Base-by-base conservation (phyloP, 2,329 filamentous ascomycete species). In the Ophiocordyceps camponoti-leonardi region DNA sequence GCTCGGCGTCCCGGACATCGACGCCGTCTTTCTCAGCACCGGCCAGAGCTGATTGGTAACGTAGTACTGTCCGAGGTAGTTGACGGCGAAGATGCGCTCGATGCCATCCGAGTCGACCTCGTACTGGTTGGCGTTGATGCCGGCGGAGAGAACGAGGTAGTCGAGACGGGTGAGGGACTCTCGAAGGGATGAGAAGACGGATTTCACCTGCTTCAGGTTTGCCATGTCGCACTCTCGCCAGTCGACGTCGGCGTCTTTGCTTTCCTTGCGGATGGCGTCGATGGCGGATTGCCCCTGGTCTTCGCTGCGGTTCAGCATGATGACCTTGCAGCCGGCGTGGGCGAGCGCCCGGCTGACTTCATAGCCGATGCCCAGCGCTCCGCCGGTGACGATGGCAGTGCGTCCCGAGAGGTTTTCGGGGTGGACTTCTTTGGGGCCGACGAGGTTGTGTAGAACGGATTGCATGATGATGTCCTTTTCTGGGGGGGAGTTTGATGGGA, bases 41-140 rank as follows among this genome's bases (percentile, higher is more conserved):
- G 66, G 65, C 55, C 63, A 69, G 1, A 69, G 57, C 40, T 60
- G 56, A 46, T 68, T 68, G 45, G 52, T 51, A 6, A 54, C 63
- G 46, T 68, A 68, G 48, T 63, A 68, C 14, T 69, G 64, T 0
- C 65, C 66, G 1, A 70, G 57, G 47, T 58, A 68, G 44, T 69
- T 69, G 5, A 69, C 64, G 1, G 60, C 60, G 49, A 69, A 70
- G 47, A 65, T 61, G 5, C 63, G 56, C 33, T 69, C 67, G 43
- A 68, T 65, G 0, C 61, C 60, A 43, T 69, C 66, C 1, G 51
- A 39, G 16, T 62, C 61, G 1, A 60, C 46, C 1, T 52, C 59
- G 51, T 59, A 67, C 46, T 61, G 54, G 44, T 65, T 66, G 0
- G 56, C 58, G 49, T 68, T 68, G 48, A 69, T 67, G 5, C 66